phyloP scores from a whole-genome alignment of 129 eudicot genomes.

The Helianthus annuus region DNA sequence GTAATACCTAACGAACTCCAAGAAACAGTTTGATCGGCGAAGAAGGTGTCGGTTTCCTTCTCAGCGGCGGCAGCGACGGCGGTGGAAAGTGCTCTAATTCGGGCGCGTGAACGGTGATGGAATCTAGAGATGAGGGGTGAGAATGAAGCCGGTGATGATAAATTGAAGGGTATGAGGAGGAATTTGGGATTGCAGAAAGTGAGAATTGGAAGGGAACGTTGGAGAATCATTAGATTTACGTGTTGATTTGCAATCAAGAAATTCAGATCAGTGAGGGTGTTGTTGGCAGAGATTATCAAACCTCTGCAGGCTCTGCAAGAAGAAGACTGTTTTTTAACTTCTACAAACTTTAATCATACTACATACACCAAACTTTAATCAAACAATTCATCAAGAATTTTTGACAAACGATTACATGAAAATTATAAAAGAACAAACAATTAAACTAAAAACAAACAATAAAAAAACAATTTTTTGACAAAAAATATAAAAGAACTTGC shows the following conservation, averaged over 20 bases:
- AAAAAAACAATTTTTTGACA: too few relatives aligned
- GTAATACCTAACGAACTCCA: conserved; percentile 83
- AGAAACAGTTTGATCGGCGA: conserved; percentile 65
- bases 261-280: too few relatives aligned
- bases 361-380: too few relatives aligned
- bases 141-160: conserved; percentile 26
- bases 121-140: conserved; percentile 28
- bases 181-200: conserved; percentile 4
- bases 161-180: conserved; percentile 14
- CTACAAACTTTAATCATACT: too few relatives aligned
- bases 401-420: too few relatives aligned
- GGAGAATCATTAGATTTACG: conserved; percentile 46
- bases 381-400: too few relatives aligned
- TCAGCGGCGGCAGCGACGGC: conserved; percentile 12
- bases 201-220: conserved; percentile 57
- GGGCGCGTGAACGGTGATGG: conserved; percentile 28
- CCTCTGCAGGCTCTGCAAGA: too few relatives aligned
- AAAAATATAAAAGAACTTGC: too few relatives aligned
- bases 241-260: neutral
- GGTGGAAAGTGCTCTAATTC: conserved; percentile 38
- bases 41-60: conserved; percentile 47
- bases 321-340: too few relatives aligned
- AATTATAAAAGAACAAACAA: too few relatives aligned
- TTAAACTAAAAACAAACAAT: too few relatives aligned
- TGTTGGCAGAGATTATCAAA: too few relatives aligned